Conservation (phyloP, 306 rosid species). For the Dryas alaskensis region DNA sequence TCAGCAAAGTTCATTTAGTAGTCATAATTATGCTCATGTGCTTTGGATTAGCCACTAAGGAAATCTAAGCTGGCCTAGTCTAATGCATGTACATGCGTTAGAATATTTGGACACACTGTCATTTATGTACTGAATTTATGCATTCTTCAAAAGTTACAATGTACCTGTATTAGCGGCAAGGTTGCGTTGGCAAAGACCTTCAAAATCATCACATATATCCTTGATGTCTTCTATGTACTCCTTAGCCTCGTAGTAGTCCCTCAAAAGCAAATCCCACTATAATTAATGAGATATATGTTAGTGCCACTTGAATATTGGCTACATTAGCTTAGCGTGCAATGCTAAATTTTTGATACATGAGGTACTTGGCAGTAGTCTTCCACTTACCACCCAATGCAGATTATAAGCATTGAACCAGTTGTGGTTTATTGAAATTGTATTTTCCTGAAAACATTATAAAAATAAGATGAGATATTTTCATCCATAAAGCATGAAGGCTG, state of each 20-base stretch:
- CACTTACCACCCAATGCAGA: constrained; percentile 81
- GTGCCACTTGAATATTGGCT: constrained; percentile 22
- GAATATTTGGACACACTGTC: neutral
- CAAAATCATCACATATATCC: constrained; percentile 86
- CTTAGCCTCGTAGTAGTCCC: constrained; percentile 84
- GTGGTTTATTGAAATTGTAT: constrained; percentile 87
- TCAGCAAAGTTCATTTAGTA: neutral
- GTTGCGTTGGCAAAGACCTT: constrained; percentile 93
- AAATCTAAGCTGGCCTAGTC: neutral
- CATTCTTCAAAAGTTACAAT: neutral
- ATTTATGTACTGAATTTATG: neutral
- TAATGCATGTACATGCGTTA: neutral
- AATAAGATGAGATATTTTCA: constrained; percentile 5
- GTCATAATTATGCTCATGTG: neutral
- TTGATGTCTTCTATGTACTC: constrained; percentile 91
- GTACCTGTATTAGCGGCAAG: constrained; percentile 85
- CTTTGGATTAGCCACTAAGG: neutral
- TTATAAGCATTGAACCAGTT: constrained; percentile 89
- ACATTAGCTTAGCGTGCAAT: neutral
- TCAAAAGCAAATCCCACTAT: constrained; percentile 79
- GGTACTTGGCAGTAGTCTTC: neutral
- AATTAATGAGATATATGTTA: constrained; percentile 20
- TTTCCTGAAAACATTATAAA: constrained; percentile 66
- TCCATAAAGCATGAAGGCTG: neutral
- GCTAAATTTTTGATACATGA: neutral